Percentiles rank a stretch among this genome's conserved stretches.
These are phyloP conservation scores for Eucalyptus fibrosa DNA, from an alignment of 345 rosid species.

Conservation along the genomic window DNA sequence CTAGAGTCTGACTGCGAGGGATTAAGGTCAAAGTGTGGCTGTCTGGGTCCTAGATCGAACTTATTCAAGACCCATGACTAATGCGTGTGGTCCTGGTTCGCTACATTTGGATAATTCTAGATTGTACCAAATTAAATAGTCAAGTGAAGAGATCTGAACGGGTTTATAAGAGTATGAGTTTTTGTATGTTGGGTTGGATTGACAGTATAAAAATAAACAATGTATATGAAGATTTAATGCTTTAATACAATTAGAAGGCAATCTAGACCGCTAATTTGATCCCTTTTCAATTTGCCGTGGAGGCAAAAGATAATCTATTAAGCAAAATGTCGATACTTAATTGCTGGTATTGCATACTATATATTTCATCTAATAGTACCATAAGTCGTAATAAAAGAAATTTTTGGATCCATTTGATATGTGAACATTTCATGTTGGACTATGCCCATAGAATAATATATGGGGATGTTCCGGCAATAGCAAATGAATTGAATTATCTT, in stretches of 20 bases:
- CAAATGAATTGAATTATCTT: not conserved
- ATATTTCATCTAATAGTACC: not conserved
- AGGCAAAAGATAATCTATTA: not conserved
- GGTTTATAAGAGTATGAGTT: not conserved
- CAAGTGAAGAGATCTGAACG: not conserved
- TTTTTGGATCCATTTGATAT: not conserved
- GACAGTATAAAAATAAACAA: not conserved
- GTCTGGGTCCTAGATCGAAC: not conserved
- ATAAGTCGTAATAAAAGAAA: not conserved
- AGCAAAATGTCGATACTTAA: not conserved
- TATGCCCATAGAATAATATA: not conserved
- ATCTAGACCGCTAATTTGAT: not conserved
- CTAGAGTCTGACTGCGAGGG: not conserved
- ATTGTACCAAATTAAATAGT: not conserved
- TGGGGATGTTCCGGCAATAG: rapidly evolving
- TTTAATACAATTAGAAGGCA: not conserved
- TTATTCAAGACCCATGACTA: not conserved
- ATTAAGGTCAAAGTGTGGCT: rapidly evolving
- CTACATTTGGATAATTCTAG: not conserved
- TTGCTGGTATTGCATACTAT: not conserved
- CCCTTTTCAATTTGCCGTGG: not conserved
- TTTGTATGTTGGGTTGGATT: not conserved
- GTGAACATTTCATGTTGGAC: not conserved
- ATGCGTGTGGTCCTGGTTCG: not conserved
- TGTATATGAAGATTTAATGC: not conserved